Evolutionary conservation across 1,284 basidiomycete genomes (phyloP).

Genomic region (Irpex rosettiformis): DNA sequence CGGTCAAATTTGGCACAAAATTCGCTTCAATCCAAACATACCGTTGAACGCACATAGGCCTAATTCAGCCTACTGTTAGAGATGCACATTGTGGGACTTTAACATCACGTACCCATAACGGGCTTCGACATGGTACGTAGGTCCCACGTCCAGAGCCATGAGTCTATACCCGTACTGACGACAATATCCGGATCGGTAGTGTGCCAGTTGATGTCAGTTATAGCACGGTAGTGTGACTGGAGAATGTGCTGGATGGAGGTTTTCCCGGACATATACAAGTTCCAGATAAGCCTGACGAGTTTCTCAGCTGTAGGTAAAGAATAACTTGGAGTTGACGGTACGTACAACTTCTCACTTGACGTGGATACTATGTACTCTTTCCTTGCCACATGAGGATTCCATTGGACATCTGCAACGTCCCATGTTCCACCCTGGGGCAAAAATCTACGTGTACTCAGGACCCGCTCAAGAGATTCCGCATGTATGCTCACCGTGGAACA

Average conservation of each 20-base stretch:
- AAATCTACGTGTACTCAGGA: constrained; percentile 48
- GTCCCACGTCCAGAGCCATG: constrained; percentile 90
- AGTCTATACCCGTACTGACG: constrained; percentile 75
- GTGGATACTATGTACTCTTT: constrained; percentile 94
- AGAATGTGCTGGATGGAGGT: constrained; percentile 79
- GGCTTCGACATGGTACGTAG: constrained; percentile 59
- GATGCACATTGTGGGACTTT: background rate
- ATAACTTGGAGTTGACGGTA: constrained; percentile 7
- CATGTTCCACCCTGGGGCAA: constrained; percentile 95
- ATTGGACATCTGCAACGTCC: constrained; percentile 96
- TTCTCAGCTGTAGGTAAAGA: constrained; percentile 2
- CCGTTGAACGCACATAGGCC: constrained; percentile 75
- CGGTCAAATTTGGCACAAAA: too few species aligned
- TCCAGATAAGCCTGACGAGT: constrained; percentile 81
- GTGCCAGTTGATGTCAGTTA: constrained; percentile 97
- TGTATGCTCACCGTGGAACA: constrained; percentile 69
- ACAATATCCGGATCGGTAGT: constrained; percentile 77
- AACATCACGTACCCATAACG: constrained; percentile 49
- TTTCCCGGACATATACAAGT: constrained; percentile 70
- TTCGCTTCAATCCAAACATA: constrained; percentile 26
- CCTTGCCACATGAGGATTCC: constrained; percentile 88
- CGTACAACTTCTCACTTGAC: constrained; percentile 87
- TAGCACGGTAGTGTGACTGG: constrained; percentile 86
- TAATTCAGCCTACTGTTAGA: constrained; percentile 19
- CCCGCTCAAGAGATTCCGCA: too few species aligned